Percentiles rank a stretch among this genome's conserved stretches.
Conservation (phyloP, 441 rosid species). For the Melastoma candidum region DNA sequence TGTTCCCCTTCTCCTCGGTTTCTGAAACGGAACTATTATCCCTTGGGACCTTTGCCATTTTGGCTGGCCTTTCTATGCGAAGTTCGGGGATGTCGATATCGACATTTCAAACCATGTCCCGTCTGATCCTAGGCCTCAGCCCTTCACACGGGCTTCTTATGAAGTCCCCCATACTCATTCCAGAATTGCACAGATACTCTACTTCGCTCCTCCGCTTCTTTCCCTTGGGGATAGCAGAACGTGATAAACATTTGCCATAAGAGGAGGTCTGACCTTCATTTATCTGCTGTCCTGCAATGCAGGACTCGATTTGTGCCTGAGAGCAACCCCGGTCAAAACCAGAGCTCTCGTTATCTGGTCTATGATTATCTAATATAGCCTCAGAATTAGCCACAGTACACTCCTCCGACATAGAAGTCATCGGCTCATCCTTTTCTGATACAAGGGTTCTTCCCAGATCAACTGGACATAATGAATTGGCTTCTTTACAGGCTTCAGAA, state of each 20-base stretch:
- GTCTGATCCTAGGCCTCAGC: slow-evolving; percentile 65
- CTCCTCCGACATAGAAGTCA: slow-evolving; percentile 22
- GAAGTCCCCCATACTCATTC: slow-evolving; percentile 29
- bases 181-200: slow-evolving; percentile 32
- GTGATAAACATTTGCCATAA: slow-evolving; percentile 4
- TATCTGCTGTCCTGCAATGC: slow-evolving; percentile 12
- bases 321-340: slow-evolving; percentile 20
- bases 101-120: slow-evolving; percentile 23
- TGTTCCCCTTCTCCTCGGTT: slow-evolving; percentile 23
- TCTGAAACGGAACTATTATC: slow-evolving; percentile 17
- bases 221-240: slow-evolving; percentile 15
- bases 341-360: slow-evolving; percentile 12
- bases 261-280: slow-evolving; percentile 24
- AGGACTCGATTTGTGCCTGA: slow-evolving; percentile 22
- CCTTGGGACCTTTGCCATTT: slow-evolving; percentile 30
- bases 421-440: slow-evolving; percentile 9
- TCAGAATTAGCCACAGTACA: slow-evolving; percentile 17
- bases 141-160: slow-evolving; percentile 97
- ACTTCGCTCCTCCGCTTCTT: slow-evolving; percentile 48
- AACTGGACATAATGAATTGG: too few species aligned
- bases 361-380: background rate
- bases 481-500: too few species aligned
- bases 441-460: too few species aligned
- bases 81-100: slow-evolving; percentile 17
- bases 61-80: slow-evolving; percentile 24